Evolutionary conservation across 163 green algal species (phyloP).

Genomic region (Volvox carteri): DNA sequence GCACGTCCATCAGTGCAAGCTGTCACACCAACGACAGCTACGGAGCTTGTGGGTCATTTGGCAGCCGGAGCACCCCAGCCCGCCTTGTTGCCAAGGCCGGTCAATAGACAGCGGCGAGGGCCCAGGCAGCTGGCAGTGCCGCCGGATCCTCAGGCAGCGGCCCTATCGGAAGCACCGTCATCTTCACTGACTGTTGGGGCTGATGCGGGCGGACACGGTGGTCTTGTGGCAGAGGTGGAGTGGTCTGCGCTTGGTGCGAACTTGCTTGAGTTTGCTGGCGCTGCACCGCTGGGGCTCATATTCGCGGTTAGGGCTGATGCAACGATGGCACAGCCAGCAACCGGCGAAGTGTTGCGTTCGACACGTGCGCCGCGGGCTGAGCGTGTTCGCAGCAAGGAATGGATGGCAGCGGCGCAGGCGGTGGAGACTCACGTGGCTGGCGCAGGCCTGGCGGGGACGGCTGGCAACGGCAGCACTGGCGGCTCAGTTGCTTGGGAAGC

Average conservation of each 20-base stretch:
- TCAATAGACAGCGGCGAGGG: neutral
- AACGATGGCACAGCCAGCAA: neutral
- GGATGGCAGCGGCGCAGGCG: constrained; percentile 1
- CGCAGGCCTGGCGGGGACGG: neutral
- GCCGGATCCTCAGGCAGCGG: neutral
- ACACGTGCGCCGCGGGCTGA: neutral
- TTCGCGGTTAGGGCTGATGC: neutral
- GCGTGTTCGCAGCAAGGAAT: constrained; percentile 38
- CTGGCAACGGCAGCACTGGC: no score
- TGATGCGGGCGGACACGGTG: neutral
- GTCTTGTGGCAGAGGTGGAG: no score
- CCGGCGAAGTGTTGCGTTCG: neutral
- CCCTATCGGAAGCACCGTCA: neutral
- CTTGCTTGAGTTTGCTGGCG: neutral
- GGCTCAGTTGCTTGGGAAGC: no score
- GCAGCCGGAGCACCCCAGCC: no score
- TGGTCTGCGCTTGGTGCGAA: neutral
- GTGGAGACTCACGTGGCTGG: neutral
- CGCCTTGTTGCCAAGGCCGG: constrained; percentile 7
- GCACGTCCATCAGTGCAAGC: no score
- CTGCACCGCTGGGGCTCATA: neutral
- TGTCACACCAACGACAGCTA: no score
- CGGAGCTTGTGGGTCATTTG: no score
- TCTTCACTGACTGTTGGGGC: neutral
- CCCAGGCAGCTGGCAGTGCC: neutral